phyloP scores from a whole-genome alignment of 148 eudicot genomes.

The Chenopodium suecicum region DNA sequence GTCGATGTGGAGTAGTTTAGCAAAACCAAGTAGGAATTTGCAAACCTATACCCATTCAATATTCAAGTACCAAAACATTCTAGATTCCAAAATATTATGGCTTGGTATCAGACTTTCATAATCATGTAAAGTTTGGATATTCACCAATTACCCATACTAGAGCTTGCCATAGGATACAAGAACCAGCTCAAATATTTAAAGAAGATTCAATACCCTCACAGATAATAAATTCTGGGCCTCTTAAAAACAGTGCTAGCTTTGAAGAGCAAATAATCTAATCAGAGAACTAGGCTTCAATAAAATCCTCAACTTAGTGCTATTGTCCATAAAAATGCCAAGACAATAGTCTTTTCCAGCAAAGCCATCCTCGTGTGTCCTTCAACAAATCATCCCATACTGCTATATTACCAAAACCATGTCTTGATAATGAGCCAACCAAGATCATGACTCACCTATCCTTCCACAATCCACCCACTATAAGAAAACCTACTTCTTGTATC shows the following conservation, averaged over 20 bases:
- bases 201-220: neutral
- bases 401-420: neutral
- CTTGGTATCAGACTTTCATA: neutral
- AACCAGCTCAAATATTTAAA: neutral
- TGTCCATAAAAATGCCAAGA: neutral
- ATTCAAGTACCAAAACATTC: neutral
- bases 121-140: neutral
- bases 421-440: neutral
- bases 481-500: neutral
- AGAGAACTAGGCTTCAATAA: neutral
- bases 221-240: neutral
- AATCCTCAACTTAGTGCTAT: neutral
- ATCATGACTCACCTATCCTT: neutral
- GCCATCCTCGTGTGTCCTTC: neutral
- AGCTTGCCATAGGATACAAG: neutral
- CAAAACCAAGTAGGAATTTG: neutral
- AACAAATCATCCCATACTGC: neutral
- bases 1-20: neutral
- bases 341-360: neutral
- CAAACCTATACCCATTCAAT: neutral
- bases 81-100: neutral
- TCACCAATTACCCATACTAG: neutral
- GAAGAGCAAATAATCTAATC: neutral
- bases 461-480: neutral
- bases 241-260: neutral